A percentile compares a stretch with the other conserved stretches of the same genome.
These are phyloP conservation scores for Calocybe gambosa DNA, from an alignment of 1,284 basidiomycete species.

Conservation along the genomic window DNA sequence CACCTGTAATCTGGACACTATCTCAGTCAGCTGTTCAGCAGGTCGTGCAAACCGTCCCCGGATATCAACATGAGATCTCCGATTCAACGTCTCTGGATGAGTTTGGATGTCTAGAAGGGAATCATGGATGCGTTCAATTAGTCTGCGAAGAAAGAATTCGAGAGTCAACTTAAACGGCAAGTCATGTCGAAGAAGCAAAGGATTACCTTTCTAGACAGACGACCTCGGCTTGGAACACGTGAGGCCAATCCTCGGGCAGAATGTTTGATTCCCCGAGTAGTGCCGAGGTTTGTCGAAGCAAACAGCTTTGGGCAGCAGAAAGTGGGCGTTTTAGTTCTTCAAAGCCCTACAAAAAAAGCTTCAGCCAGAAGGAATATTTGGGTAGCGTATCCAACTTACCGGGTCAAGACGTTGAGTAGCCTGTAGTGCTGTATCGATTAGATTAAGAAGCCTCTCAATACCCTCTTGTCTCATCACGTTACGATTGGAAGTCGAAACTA, in stretches of 20 bases:
- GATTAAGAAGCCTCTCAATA: neutral
- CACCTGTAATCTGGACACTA: neutral
- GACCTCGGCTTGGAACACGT: neutral
- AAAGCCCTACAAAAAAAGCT: neutral
- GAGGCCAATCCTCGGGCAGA: conserved; percentile 4
- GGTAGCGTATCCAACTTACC: no score
- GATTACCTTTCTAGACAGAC: conserved; percentile 1
- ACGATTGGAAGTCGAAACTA: neutral
- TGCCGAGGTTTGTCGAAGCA: conserved; percentile 2
- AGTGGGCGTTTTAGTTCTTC: conserved; percentile 5
- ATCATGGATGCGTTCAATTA: conserved; percentile 2
- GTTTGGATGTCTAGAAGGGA: neutral
- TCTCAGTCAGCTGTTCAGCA: neutral
- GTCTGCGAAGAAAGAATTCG: neutral
- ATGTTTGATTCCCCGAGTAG: conserved; percentile 3
- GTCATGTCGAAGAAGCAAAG: neutral
- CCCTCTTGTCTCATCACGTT: neutral
- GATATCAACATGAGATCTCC: neutral
- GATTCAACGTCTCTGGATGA: neutral
- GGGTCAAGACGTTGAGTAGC: neutral
- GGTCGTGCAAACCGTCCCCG: neutral
- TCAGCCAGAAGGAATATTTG: no score
- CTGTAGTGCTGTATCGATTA: conserved; percentile 1
- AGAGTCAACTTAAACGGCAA: neutral
- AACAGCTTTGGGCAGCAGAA: neutral